Evolutionary conservation across 2,329 filamentous ascomycete species (phyloP).

Genomic region (Pseudovirgaria hyperparasitica): DNA sequence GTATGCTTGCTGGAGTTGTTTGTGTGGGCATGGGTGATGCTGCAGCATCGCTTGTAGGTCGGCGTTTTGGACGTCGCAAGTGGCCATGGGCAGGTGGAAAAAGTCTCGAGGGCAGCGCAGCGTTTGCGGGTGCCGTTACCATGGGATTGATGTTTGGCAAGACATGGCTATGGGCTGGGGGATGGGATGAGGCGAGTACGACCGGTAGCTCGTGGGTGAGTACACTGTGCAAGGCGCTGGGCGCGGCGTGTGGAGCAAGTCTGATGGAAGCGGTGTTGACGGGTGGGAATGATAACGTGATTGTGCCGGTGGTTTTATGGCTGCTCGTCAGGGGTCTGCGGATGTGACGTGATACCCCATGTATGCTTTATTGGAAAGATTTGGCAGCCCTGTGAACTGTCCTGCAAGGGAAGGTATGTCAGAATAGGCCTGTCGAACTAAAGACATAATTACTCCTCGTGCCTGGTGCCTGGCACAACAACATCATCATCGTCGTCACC

Average conservation of each 20-base stretch:
- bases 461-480: no score
- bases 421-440: no score
- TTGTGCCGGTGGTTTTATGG: constrained; percentile 90
- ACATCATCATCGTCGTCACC: no score
- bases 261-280: constrained; percentile 91
- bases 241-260: constrained; percentile 51
- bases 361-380: no score
- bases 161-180: constrained; percentile 62
- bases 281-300: constrained; percentile 95
- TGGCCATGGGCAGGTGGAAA: constrained; percentile 98
- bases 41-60: constrained; percentile 77
- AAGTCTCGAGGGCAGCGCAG: constrained; percentile 73
- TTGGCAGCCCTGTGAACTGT: no score
- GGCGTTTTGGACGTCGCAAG: constrained; percentile 74
- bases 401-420: no score
- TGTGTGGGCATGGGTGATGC: constrained; percentile 95
- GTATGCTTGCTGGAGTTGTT: constrained; percentile 84
- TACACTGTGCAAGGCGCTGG: background rate
- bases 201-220: constrained; percentile 4
- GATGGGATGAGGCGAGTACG: constrained; percentile 41
- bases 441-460: no score
- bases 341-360: no score
- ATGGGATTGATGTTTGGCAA: constrained; percentile 58
- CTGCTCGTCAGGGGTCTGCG: constrained; percentile 71
- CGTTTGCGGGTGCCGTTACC: constrained; percentile 72